Evolutionary conservation across 1,139 yeast genomes (phyloP).

Genomic region (Debaryomyces singareniensis): DNA sequence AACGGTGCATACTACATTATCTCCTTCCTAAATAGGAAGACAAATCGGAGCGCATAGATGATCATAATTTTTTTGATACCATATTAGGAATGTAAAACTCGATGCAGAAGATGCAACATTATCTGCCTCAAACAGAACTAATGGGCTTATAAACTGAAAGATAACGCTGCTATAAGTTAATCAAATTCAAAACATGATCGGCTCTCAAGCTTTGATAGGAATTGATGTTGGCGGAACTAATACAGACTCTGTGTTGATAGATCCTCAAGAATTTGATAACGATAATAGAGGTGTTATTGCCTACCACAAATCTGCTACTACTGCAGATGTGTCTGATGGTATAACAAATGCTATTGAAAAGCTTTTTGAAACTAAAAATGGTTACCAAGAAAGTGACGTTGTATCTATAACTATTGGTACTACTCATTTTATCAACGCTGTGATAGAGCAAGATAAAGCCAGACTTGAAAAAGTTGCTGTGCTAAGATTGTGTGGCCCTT

Average conservation of each 20-base stretch:
- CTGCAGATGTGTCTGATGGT: slow-evolving; percentile 37
- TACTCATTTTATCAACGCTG: slow-evolving; percentile 39
- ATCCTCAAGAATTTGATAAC: slow-evolving; percentile 13
- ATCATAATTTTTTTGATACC: no score
- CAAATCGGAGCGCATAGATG: no score
- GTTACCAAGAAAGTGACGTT: slow-evolving; percentile 10
- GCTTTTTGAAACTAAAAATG: slow-evolving; percentile 16
- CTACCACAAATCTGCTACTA: slow-evolving; percentile 36
- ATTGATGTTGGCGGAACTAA: slow-evolving; percentile 47
- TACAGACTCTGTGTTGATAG: slow-evolving; percentile 39
- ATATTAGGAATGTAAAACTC: no score
- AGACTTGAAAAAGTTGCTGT: slow-evolving; percentile 29
- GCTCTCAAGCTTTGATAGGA: no score
- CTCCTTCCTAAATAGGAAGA: no score
- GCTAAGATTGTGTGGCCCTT: slow-evolving; percentile 30
- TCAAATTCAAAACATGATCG: no score
- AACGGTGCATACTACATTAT: no score
- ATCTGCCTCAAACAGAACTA: no score
- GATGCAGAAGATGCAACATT: no score
- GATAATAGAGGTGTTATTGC: slow-evolving; percentile 25
- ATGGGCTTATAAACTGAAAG: no score
- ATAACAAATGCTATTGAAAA: slow-evolving; percentile 26
- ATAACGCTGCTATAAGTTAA: no score
- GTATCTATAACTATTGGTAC: slow-evolving; percentile 37
- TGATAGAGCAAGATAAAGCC: slow-evolving; percentile 32